Percentiles rank a stretch among this genome's conserved stretches.
Conservation (phyloP, 2,329 filamentous ascomycete species). For the Venturia effusa region DNA sequence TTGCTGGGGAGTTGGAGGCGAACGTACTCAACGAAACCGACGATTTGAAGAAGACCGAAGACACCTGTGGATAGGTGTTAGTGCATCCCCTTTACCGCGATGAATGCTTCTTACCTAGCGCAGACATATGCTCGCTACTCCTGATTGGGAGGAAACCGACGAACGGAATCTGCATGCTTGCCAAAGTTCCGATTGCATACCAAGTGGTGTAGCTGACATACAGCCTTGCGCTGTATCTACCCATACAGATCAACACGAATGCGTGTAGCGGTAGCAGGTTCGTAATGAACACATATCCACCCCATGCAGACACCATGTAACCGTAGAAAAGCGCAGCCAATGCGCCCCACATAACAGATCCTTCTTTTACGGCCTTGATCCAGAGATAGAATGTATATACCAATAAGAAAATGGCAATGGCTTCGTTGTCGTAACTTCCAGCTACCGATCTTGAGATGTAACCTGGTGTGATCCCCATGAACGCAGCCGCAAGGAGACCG, state of each 20-base stretch:
- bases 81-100: conserved; percentile 15
- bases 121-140: conserved; percentile 97
- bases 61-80: conserved; percentile 49
- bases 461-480: conserved; percentile 95
- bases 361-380: conserved; percentile 97
- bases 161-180: conserved; percentile 98
- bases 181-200: conserved; percentile 91
- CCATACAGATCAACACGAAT: conserved; percentile 93
- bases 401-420: conserved; percentile 95
- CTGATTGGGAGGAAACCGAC: conserved; percentile 94
- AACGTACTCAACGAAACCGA: conserved; percentile 85
- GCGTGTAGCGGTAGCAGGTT: conserved; percentile 90
- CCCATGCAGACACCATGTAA: conserved; percentile 99
- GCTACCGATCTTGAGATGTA: conserved; percentile 98
- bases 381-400: conserved; percentile 98
- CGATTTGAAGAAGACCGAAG: conserved; percentile 88
- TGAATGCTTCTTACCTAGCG: conserved; percentile 36
- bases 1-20: conserved; percentile 79
- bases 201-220: conserved; percentile 97
- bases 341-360: conserved; percentile 93
- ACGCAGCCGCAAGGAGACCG: conserved; percentile 82
- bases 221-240: conserved; percentile 81
- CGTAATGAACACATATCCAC: conserved; percentile 99
- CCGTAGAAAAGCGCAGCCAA: conserved; percentile 94
- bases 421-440: conserved; percentile 98